Evolutionary conservation across 306 rosid genomes (phyloP).

Genomic region (Arachis hypogaea): DNA sequence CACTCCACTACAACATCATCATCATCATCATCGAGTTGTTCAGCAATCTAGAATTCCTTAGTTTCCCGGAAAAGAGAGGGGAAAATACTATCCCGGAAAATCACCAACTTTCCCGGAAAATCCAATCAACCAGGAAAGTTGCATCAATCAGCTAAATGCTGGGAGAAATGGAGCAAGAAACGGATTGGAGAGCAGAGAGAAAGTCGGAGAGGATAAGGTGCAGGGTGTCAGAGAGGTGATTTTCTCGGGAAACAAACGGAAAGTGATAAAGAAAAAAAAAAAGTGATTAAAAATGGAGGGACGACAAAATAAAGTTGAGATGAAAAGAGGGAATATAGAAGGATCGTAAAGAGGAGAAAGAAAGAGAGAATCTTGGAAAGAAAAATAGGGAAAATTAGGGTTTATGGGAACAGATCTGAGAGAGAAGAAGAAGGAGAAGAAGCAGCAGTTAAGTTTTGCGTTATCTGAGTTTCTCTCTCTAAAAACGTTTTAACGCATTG

Average conservation of each 20-base stretch:
- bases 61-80: constrained; percentile 17
- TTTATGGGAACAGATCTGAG: not conserved
- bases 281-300: not conserved
- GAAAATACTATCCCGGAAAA: constrained; percentile 26
- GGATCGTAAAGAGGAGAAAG: not conserved
- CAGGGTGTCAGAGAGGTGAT: constrained; percentile 8
- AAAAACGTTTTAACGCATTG: not conserved
- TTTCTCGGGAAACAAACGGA: constrained; percentile 37
- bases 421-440: not conserved
- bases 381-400: not conserved
- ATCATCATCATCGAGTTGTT: constrained; percentile 29
- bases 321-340: not conserved
- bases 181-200: not conserved
- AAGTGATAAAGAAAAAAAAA: constrained; percentile 13
- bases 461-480: not conserved
- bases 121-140: constrained; percentile 17
- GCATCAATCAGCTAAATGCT: constrained; percentile 6
- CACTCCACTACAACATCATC: constrained; percentile 26
- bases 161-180: constrained; percentile 31
- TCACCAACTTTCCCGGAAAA: not conserved
- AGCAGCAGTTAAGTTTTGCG: not conserved
- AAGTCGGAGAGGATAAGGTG: constrained; percentile 10
- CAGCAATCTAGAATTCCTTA: constrained; percentile 14
- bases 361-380: constrained; percentile 38
- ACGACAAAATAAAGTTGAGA: too few species aligned